These are phyloP conservation scores for Mycosphaerella sp. DNA, from an alignment of 2,329 filamentous ascomycete genomes.

Conservation along the genomic window DNA sequence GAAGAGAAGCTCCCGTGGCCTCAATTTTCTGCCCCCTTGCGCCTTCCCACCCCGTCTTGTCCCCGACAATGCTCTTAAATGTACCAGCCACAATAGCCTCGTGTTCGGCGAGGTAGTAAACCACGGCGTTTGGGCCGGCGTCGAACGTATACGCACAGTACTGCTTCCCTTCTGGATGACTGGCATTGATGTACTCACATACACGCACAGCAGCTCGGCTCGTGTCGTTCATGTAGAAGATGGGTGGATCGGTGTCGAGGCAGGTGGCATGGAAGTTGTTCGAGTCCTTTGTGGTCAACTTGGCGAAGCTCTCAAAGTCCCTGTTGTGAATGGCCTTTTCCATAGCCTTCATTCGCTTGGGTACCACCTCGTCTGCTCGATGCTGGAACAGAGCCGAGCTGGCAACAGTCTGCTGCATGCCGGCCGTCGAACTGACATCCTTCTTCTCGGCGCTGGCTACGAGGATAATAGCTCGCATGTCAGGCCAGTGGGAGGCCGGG, in stretches of 20 bases:
- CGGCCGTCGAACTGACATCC: constrained; percentile 82
- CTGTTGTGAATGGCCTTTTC: constrained; percentile 68
- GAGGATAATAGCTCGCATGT: constrained; percentile 86
- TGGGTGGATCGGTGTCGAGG: constrained; percentile 90
- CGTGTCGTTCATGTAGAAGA: constrained; percentile 98
- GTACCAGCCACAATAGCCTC: constrained; percentile 65
- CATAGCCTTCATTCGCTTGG: constrained; percentile 75
- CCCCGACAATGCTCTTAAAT: constrained; percentile 61
- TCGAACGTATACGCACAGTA: constrained; percentile 96
- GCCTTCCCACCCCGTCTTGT: constrained; percentile 64
- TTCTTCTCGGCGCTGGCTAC: constrained; percentile 94
- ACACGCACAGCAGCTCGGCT: constrained; percentile 78
- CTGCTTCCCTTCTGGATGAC: constrained; percentile 58
- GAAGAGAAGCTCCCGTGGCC: constrained; percentile 40
- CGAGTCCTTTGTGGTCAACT: constrained; percentile 91
- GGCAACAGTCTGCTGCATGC: constrained; percentile 94
- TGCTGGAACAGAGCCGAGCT: constrained; percentile 82
- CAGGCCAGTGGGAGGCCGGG: constrained; percentile 83
- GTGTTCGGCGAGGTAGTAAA: constrained; percentile 87
- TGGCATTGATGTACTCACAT: constrained; percentile 80
- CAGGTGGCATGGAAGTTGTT: constrained; percentile 97
- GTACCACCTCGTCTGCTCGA: constrained; percentile 70
- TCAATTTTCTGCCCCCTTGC: constrained; percentile 49
- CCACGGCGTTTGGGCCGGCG: constrained; percentile 90
- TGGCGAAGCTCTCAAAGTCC: constrained; percentile 81